A percentile compares a stretch with the other conserved stretches of the same genome.
Conservation (phyloP, 2,329 filamentous ascomycete genomes). For the Nakataea oryzae region DNA sequence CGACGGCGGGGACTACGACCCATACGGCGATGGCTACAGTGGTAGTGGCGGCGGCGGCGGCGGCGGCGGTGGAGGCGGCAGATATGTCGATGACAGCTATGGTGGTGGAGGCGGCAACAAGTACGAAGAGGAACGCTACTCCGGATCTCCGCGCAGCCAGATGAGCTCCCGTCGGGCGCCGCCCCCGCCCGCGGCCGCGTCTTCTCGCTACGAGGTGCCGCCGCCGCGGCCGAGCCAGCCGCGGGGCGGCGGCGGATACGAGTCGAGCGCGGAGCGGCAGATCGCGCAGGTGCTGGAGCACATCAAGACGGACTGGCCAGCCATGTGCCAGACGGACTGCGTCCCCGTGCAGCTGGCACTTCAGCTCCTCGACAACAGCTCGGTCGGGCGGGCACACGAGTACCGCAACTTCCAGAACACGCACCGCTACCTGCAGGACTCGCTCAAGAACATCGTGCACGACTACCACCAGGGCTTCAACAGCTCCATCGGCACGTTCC, state of each 20-base stretch:
- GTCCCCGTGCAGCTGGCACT: conserved; percentile 91
- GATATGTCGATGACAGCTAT: conserved; percentile 31
- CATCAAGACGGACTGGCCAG: conserved; percentile 83
- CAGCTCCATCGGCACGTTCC: conserved; percentile 95
- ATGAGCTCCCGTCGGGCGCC: conserved; percentile 7
- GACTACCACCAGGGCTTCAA: conserved; percentile 99
- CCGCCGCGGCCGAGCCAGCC: conserved; percentile 13
- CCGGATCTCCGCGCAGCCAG: conserved; percentile 18
- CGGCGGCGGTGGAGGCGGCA: conserved; percentile 3
- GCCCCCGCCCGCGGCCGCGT: conserved; percentile 5
- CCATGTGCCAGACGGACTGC: conserved; percentile 81
- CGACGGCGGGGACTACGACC: conserved; percentile 36
- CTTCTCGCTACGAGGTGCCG: conserved; percentile 15
- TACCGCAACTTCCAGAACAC: conserved; percentile 77
- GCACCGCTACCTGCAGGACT: conserved; percentile 81
- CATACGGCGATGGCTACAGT: conserved; percentile 34
- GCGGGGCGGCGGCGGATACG: conserved; percentile 9
- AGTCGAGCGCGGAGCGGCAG: conserved; percentile 42
- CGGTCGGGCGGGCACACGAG: conserved; percentile 81
- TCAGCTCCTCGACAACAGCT: conserved; percentile 88
- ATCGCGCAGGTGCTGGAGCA: conserved; percentile 61
- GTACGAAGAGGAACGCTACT: conserved; percentile 11
- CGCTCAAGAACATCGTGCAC: conserved; percentile 90
- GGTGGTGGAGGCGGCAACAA: conserved; percentile 10
- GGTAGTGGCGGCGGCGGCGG: conserved; percentile 27